Base-by-base conservation (phyloP, 2,329 filamentous ascomycete genomes). In the Sporothrix mexicana region DNA sequence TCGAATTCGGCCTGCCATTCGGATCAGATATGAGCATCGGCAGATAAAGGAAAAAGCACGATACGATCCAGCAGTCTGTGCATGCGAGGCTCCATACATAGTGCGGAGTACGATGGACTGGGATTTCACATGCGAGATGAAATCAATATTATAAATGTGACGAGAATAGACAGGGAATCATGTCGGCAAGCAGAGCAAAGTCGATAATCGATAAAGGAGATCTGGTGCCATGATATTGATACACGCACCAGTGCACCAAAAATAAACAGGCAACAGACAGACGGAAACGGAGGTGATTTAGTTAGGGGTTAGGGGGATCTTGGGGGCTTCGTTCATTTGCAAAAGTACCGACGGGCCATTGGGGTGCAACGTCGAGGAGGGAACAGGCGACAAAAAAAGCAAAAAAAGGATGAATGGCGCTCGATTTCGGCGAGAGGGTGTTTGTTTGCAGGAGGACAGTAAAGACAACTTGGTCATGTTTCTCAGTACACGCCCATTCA, bases 281-380 rank as follows among this genome's bases (percentile, higher is more conserved):
- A n/a, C n/a, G n/a, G n/a, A n/a, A 55, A 20, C 51, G 51, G 51
- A 25, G 51, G 51, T 23, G 5, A 57, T 36, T 36, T 36, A 36
- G 30, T 36, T 7, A 36, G 30, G 30, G 30, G 30, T 36, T 36
- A 36, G 30, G 30, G 30, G 30, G 30, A 4, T 36, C 3, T 36
- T 36, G 5, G 2, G 30, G 30, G 30, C 30, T 36, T 36, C 30
- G 3, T 36, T 36, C 30, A 57, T 69, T 69, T 69, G 25, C 47
- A 57, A 69, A 69, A 69, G 67, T 69, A 69, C 45, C 67, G 67
- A 69, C 67, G 12, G 12, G 10, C 51, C 51, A 55, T 2, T 23
- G 51, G 51, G 51, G 51, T 55, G 25, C 55, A 36, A n/a, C 55
- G 55, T 36, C 25, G 9, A 59, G n/a, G n/a, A 25, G 12, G 25